phyloP scores from a whole-genome alignment of 2,329 filamentous ascomycete genomes.

The Aspergillus alliaceus region DNA sequence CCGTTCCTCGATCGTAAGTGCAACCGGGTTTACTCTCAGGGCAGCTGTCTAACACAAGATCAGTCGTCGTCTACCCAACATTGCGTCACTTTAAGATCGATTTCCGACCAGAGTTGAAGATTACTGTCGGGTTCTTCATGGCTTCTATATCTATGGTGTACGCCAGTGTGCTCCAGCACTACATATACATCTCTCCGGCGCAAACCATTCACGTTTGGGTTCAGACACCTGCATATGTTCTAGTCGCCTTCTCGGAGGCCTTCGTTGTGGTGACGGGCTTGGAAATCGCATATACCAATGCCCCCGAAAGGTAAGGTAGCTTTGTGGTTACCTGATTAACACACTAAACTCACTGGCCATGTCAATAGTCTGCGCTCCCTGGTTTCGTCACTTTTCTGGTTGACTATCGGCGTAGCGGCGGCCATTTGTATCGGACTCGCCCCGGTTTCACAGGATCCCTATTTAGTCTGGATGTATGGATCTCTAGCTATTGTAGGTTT shows the following conservation, averaged over 20 bases:
- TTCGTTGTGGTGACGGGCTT: conserved; percentile 37
- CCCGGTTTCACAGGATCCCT: conserved; percentile 18
- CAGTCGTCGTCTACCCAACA: conserved; percentile 52
- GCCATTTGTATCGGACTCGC: conserved; percentile 21
- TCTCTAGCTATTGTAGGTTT: conserved; percentile 16
- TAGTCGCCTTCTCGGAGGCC: conserved; percentile 45
- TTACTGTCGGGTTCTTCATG: conserved; percentile 63
- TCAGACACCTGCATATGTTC: conserved; percentile 27
- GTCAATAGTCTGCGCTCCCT: conserved; percentile 12
- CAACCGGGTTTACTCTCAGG: conserved; percentile 29
- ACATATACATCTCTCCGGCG: conserved; percentile 9
- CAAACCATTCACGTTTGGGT: conserved; percentile 28
- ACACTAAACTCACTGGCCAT: background rate
- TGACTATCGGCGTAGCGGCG: conserved; percentile 18
- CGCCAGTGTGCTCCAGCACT: conserved; percentile 48
- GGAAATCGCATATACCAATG: conserved; percentile 15
- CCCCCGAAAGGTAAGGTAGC: conserved; percentile 9
- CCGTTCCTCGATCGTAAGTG: conserved; percentile 60
- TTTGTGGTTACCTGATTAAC: background rate
- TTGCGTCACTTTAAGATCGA: conserved; percentile 44
- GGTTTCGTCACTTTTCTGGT: conserved; percentile 19
- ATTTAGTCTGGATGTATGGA: conserved; percentile 23
- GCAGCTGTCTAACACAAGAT: background rate
- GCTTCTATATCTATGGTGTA: conserved; percentile 57
- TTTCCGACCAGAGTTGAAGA: conserved; percentile 56